These are phyloP conservation scores for Cardiospermum halicacabum DNA, from an alignment of 345 rosid species.

Conservation along the genomic window DNA sequence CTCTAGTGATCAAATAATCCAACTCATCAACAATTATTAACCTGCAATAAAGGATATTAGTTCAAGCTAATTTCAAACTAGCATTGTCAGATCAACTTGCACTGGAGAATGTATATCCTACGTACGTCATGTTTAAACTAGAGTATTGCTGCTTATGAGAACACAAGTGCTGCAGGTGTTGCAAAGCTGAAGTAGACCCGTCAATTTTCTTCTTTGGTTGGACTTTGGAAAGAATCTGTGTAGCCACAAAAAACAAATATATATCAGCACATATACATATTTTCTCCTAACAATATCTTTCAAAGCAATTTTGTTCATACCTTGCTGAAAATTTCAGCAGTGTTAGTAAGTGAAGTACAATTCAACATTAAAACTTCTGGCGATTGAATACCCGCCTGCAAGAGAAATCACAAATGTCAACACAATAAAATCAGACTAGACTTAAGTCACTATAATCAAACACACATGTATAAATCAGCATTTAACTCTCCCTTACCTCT, in stretches of 20 bases:
- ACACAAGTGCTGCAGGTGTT: conserved; percentile 55
- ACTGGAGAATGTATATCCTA: neutral
- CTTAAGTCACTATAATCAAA: neutral
- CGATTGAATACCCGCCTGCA: conserved; percentile 46
- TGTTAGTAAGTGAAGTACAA: conserved; percentile 64
- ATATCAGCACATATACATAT: conserved; percentile 17
- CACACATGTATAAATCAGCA: no score
- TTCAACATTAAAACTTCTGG: conserved; percentile 58
- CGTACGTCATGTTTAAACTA: conserved; percentile 60
- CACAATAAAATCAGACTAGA: neutral
- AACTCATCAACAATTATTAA: conserved; percentile 78
- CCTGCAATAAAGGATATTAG: conserved; percentile 54
- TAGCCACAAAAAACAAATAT: conserved; percentile 22
- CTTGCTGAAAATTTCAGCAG: conserved; percentile 76
- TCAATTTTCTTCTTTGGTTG: conserved; percentile 31
- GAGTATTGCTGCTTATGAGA: conserved; percentile 46
- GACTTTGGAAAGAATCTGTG: conserved; percentile 47
- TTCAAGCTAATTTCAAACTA: no score
- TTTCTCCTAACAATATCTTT: neutral
- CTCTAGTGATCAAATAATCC: conserved; percentile 83
- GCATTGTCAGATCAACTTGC: no score
- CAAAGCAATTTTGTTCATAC: conserved; percentile 22
- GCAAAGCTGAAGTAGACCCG: conserved; percentile 46
- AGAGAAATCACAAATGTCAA: neutral
- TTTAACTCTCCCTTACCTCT: conserved; percentile 43